Conservation (phyloP, 2,329 filamentous ascomycete genomes). For the Pleochaeta shiraiana region DNA sequence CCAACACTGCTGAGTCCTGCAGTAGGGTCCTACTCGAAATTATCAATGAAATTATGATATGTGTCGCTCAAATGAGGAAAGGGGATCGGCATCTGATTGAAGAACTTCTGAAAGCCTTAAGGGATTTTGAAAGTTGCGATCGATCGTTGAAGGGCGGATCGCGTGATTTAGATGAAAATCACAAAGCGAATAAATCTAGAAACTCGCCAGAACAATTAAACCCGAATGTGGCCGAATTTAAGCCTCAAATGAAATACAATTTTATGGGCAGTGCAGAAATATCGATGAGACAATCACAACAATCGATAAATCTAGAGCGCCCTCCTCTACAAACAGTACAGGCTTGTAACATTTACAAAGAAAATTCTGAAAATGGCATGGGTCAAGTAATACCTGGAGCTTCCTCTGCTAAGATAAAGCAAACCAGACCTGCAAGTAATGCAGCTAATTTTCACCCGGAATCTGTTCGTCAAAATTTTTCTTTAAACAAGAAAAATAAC, state of each 20-base stretch:
- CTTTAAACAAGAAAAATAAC: neutral
- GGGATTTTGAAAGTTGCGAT: slow-evolving; percentile 7
- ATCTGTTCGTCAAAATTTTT: neutral
- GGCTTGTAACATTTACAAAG: neutral
- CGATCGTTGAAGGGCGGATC: neutral
- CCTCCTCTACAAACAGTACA: neutral
- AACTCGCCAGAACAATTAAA: neutral
- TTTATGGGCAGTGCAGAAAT: neutral
- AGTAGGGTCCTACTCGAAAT: neutral
- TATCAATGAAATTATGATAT: slow-evolving; percentile 7
- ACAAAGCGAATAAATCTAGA: neutral
- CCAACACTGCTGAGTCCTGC: neutral
- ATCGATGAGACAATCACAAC: neutral
- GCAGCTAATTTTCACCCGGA: neutral
- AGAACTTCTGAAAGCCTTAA: slow-evolving; percentile 10
- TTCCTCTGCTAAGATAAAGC: neutral
- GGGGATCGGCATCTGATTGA: slow-evolving; percentile 8
- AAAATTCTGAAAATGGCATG: neutral
- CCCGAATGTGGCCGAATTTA: neutral
- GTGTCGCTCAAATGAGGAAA: slow-evolving; percentile 9
- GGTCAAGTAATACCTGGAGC: neutral
- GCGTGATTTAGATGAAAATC: neutral
- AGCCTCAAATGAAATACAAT: neutral
- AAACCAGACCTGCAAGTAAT: neutral
- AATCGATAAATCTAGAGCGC: neutral